phyloP scores from a whole-genome alignment of 768 basidiomycete species.

The Artomyces pyxidatus region DNA sequence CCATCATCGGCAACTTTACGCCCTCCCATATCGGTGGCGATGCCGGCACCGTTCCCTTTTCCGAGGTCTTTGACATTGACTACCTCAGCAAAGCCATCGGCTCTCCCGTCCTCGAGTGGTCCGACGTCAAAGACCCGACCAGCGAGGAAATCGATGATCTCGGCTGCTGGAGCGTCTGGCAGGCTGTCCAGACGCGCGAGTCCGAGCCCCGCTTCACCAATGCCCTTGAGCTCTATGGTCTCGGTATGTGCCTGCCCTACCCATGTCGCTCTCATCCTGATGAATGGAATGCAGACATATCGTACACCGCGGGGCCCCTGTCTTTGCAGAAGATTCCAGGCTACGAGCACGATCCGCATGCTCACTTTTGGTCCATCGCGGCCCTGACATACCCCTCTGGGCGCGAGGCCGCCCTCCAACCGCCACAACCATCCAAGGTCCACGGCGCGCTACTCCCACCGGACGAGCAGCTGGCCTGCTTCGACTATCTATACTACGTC shows the following conservation, averaged over 20 bases:
- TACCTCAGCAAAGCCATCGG: constrained; percentile 29
- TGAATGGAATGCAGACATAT: constrained; percentile 22
- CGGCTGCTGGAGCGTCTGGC: constrained; percentile 39
- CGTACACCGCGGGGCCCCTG: constrained; percentile 27
- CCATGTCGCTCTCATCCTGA: background rate
- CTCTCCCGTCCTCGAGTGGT: constrained; percentile 33
- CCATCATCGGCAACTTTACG: constrained; percentile 33
- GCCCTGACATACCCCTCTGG: constrained; percentile 26
- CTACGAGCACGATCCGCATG: constrained; percentile 25
- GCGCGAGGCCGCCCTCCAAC: constrained; percentile 19
- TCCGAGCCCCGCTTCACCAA: constrained; percentile 19
- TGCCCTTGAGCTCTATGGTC: constrained; percentile 20
- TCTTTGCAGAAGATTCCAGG: constrained; percentile 25
- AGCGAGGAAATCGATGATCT: constrained; percentile 26
- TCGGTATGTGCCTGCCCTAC: constrained; percentile 21
- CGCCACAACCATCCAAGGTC: constrained; percentile 20
- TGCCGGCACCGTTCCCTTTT: constrained; percentile 26
- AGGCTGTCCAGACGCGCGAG: constrained; percentile 23
- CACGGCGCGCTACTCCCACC: constrained; percentile 22
- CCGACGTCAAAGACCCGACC: constrained; percentile 30
- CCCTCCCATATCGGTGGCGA: constrained; percentile 31
- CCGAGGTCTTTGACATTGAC: constrained; percentile 36
- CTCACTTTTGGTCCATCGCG: constrained; percentile 26
- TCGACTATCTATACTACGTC: constrained; percentile 34
- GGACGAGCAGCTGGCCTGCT: constrained; percentile 33